Percentiles rank a stretch among this genome's conserved stretches.
These are phyloP conservation scores for Trypanosoma rangeli DNA, from an alignment of 208 protist species.

Conservation along the genomic window DNA sequence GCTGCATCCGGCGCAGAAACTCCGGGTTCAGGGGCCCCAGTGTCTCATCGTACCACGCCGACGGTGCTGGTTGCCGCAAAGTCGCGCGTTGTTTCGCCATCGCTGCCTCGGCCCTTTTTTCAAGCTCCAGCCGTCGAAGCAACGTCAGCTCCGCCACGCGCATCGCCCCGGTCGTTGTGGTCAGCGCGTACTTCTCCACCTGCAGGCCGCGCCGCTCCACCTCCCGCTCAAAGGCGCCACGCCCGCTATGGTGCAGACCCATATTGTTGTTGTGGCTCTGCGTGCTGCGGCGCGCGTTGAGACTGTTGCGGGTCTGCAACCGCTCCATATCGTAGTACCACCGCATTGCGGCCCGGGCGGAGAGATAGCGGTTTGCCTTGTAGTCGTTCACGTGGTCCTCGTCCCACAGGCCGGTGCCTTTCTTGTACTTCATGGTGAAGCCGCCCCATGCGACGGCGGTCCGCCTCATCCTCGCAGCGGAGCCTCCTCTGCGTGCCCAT, in stretches of 20 bases:
- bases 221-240: slow-evolving; percentile 86
- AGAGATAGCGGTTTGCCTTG: slow-evolving; percentile 72
- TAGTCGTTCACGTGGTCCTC: slow-evolving; percentile 93
- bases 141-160: slow-evolving; percentile 87
- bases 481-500: not conserved
- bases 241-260: slow-evolving; percentile 83
- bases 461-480: slow-evolving; percentile 33
- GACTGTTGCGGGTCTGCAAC: slow-evolving; percentile 59
- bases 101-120: slow-evolving; percentile 49
- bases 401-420: slow-evolving; percentile 84
- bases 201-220: slow-evolving; percentile 72
- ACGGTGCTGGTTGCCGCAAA: slow-evolving; percentile 37
- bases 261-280: slow-evolving; percentile 89
- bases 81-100: slow-evolving; percentile 46
- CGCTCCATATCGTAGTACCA: slow-evolving; percentile 90
- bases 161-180: slow-evolving; percentile 75
- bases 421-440: slow-evolving; percentile 90
- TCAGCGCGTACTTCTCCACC: slow-evolving; percentile 85
- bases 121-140: slow-evolving; percentile 72
- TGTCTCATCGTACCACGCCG: slow-evolving; percentile 83
- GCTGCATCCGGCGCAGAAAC: slow-evolving; percentile 79
- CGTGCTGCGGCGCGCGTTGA: slow-evolving; percentile 58
- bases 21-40: slow-evolving; percentile 79
- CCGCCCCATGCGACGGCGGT: slow-evolving; percentile 33
- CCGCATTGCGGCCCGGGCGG: slow-evolving; percentile 71